Evolutionary conservation across 371 early-diverging fungal genomes (phyloP).

Genomic region (Paraphysoderma sedebokerense): DNA sequence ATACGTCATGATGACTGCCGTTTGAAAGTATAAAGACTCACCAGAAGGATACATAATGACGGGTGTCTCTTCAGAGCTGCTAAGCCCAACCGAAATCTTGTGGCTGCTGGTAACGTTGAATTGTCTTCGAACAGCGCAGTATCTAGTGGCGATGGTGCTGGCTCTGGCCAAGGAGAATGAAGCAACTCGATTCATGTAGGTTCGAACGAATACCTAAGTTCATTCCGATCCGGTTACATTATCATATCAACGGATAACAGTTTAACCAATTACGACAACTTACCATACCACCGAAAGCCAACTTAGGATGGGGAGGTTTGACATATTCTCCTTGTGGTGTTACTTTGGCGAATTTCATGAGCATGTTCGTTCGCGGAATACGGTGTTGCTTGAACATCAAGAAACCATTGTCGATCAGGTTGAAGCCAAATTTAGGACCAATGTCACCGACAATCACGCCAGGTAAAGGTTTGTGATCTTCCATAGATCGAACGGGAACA

Average conservation of each 20-base stretch:
- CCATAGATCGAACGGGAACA: constrained; percentile 64
- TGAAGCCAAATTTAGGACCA: constrained; percentile 67
- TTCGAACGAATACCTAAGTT: constrained; percentile 45
- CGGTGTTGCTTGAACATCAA: constrained; percentile 56
- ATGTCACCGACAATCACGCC: constrained; percentile 82
- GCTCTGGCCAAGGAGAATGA: constrained; percentile 28
- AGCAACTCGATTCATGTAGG: constrained; percentile 36
- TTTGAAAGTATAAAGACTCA: too few species aligned
- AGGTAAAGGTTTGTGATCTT: constrained; percentile 50
- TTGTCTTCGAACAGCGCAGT: constrained; percentile 46
- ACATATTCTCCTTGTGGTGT: constrained; percentile 41
- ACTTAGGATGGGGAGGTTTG: constrained; percentile 48
- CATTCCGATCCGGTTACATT: too few species aligned
- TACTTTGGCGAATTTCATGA: constrained; percentile 61
- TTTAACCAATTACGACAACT: too few species aligned
- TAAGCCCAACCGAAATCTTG: constrained; percentile 26
- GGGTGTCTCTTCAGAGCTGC: constrained; percentile 40
- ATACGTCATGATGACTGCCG: too few species aligned
- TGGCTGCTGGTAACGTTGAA: constrained; percentile 25
- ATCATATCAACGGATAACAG: too few species aligned
- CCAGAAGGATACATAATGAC: constrained; percentile 56
- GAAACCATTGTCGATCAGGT: constrained; percentile 64
- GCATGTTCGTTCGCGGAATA: constrained; percentile 57
- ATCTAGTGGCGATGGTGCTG: constrained; percentile 46
- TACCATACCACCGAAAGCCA: constrained; percentile 64